Base-by-base conservation (phyloP, 345 rosid species). In the Lenwebbia sp. region DNA sequence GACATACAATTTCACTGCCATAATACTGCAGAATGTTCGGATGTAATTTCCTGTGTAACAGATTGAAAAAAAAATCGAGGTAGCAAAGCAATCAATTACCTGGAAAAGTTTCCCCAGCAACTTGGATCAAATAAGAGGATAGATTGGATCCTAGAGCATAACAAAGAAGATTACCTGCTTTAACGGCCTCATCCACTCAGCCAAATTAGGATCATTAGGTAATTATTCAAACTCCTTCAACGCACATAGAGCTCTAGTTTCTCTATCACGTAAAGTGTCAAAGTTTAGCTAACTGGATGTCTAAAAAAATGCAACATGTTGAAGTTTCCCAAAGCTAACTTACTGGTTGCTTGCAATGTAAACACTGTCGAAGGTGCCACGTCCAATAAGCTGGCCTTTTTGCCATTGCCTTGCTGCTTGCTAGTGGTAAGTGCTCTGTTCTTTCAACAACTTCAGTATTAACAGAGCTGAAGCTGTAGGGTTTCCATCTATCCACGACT, bases 311-410 rank as follows among this genome's bases (percentile, higher is more conserved):
- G 22, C 11, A 40, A 37, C 50, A 23, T 40, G 13, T 54, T 4
- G 0, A 51, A 74, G 50, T 1, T n/a, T 51, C 49, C 49, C 14
- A 23, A 10, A 82, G 21, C 13, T 37, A 23, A 15, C 28, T 83
- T 70, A 94, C 96, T 93, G 91, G 93, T 93, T 95, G 88, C 93
- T 93, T 85, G 95, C 96, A 90, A 93, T 88, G 88, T 92, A 94
- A 10, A 94, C 98, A 84, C 91, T 94, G 89, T 93, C 94, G 55
- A 91, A 93, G 25, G 96, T 92, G 62, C 96, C 96, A 89, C 91
- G 86, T 57, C 98, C 96, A 28, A 95, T 84, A 58, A 92, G 90
- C 83, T 89, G 90, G 86, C 96, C 96, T 89, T 91, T 92, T 88
- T 91, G 90, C 98, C 98, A 94, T 83, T 85, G 57, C 17, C 44